Conservation (phyloP, 371 early-diverging fungal genomes). For the Rhizomucor miehei region DNA sequence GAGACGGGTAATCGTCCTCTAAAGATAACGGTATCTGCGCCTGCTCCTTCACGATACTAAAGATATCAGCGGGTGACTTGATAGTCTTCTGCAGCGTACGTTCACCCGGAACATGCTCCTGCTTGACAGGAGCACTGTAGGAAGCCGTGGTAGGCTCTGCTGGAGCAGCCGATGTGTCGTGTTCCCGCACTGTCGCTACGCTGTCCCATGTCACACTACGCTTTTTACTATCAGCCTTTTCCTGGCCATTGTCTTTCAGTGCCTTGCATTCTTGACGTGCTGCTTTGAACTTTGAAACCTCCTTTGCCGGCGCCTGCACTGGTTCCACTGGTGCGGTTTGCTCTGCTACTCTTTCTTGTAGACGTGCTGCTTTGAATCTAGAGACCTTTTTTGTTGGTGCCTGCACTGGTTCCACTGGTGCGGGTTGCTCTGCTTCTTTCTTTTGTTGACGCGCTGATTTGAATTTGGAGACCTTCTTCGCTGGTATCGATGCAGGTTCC, state of each 20-base stretch:
- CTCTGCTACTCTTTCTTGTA: conserved; percentile 6
- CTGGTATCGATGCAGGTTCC: neutral
- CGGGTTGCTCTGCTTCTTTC: neutral
- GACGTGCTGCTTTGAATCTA: conserved; percentile 20
- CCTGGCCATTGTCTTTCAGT: neutral
- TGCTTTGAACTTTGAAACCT: neutral
- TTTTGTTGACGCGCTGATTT: conserved; percentile 10
- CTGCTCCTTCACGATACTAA: conserved; percentile 16
- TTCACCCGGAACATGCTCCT: conserved; percentile 3
- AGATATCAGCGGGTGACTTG: conserved; percentile 35
- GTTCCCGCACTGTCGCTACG: conserved; percentile 33
- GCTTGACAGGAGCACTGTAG: conserved; percentile 31
- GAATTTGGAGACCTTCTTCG: conserved; percentile 7
- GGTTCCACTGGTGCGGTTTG: neutral
- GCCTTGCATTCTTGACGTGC: neutral
- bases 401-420: neutral
- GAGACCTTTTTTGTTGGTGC: conserved; percentile 10
- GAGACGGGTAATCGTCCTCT: conserved; percentile 30
- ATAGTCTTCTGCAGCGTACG: conserved; percentile 3
- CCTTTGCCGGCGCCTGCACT: conserved; percentile 1
- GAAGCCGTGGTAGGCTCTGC: conserved; percentile 14
- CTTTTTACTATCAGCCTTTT: conserved; percentile 1
- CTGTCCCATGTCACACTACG: conserved; percentile 29
- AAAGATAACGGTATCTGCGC: conserved; percentile 4
- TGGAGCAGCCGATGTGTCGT: conserved; percentile 30